Evolutionary conservation across 345 rosid genomes (phyloP), one percentile per base, ranked within the genome.

Genomic region (Capsella bursapastoris): DNA sequence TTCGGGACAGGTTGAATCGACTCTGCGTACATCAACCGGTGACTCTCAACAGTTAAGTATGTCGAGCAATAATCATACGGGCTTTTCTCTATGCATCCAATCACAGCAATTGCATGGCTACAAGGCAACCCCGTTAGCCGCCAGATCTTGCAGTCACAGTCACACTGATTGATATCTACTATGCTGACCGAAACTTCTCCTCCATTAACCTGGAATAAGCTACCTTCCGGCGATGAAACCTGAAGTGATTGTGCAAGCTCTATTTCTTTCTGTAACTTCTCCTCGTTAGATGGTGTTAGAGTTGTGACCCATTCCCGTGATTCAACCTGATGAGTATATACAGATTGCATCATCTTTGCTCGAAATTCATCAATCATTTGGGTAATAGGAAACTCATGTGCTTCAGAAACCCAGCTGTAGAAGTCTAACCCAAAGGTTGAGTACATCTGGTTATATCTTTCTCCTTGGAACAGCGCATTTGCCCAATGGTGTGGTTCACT

Each of bases 401-500:
- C 89, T 77, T 90, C 93, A 22, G 95, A 90, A 4, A 91, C 95
- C 97, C 98, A 94, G 71, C 91, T 83, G 73, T 91, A 94, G 78
- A 91, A 91, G 41, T 83, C 82, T 63, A 85, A 83, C 50, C 96
- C 98, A 28, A 91, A 88, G 70, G 81, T 87, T 29, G 97, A 87
- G 64, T 82, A 75, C 89, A 88, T 79, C 55, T 85, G 90, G 79
- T 83, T 83, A 78, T 94, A 94, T 77, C 97, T 86, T 53, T 88
- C 90, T 43, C 98, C 96, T 41, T 73, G 81, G 72, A 89, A 88
- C 75, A 85, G 80, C 2, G 90, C 88, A 81, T 82, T 91, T 14
- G 98, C 95, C 97, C 97, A 91, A 73, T 90, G 95, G 48, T 84
- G 88, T 8, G 97, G 98, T 71, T 91, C 98, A 56, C 93, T 90